Conservation (phyloP, 2,329 filamentous ascomycete species). For the Aspergillus sp. region DNA sequence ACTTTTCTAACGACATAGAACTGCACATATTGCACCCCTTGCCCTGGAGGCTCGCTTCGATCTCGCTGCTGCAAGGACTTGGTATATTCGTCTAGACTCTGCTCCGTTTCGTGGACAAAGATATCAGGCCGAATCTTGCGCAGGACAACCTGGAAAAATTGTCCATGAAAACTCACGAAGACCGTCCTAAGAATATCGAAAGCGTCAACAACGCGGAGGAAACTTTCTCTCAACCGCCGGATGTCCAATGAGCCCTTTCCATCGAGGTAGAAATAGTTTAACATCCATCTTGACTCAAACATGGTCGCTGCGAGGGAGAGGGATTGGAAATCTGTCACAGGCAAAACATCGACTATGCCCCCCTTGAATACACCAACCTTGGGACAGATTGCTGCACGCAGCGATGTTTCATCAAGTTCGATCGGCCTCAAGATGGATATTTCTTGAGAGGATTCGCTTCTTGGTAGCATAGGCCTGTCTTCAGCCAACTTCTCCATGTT, state of each 20-base stretch:
- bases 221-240: conserved; percentile 46
- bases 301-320: conserved; percentile 37
- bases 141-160: conserved; percentile 59
- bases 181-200: conserved; percentile 68
- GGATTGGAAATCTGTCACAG: conserved; percentile 52
- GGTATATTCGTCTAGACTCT: conserved; percentile 52
- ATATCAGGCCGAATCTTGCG: conserved; percentile 54
- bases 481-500: conserved; percentile 13
- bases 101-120: conserved; percentile 54
- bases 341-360: conserved; percentile 57
- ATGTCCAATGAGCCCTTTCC: conserved; percentile 46
- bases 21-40: conserved; percentile 61
- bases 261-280: conserved; percentile 60
- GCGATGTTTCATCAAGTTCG: conserved; percentile 36
- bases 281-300: conserved; percentile 42
- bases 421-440: conserved; percentile 26
- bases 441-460: conserved; percentile 13
- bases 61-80: conserved; percentile 57
- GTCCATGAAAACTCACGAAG: conserved; percentile 55
- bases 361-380: conserved; percentile 53
- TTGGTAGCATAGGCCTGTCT: background rate
- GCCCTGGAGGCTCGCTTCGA: conserved; percentile 55
- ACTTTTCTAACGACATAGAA: conserved; percentile 55
- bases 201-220: conserved; percentile 53
- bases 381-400: conserved; percentile 42